phyloP scores from a whole-genome alignment of 2,329 filamentous ascomycete species.

The Chaetomiaceae sp. region DNA sequence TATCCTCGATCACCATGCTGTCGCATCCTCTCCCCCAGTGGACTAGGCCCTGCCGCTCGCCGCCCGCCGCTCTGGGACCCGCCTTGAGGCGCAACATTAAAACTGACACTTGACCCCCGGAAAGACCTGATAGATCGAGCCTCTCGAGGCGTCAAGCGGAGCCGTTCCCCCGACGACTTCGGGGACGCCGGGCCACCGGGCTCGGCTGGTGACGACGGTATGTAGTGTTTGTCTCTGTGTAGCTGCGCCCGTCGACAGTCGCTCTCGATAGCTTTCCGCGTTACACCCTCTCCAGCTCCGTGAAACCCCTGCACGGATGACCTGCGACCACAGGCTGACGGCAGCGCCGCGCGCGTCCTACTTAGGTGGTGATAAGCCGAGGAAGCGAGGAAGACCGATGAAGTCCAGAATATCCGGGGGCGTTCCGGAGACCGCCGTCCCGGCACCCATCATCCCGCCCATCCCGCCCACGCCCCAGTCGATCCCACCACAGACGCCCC shows the following conservation, averaged over 20 bases:
- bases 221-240: constrained; percentile 43
- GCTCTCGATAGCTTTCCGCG: constrained; percentile 27
- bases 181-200: constrained; percentile 49
- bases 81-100: too few species aligned
- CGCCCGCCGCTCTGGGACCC: too few species aligned
- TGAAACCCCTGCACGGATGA: constrained; percentile 30
- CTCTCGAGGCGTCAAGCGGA: constrained; percentile 71
- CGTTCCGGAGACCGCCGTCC: constrained; percentile 54
- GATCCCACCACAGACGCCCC: constrained; percentile 40
- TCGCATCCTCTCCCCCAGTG: background rate
- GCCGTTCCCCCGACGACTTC: constrained; percentile 67
- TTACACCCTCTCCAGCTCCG: constrained; percentile 31
- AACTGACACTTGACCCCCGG: constrained; percentile 30
- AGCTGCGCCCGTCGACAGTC: constrained; percentile 28
- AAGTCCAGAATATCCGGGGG: constrained; percentile 50
- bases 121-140: constrained; percentile 49
- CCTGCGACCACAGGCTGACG: constrained; percentile 28
- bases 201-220: constrained; percentile 69
- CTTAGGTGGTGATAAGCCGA: constrained; percentile 45
- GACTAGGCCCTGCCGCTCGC: too few species aligned
- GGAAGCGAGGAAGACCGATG: constrained; percentile 59
- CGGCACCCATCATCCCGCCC: constrained; percentile 44
- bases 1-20: too few species aligned
- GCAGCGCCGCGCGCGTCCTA: constrained; percentile 30
- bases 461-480: constrained; percentile 30